Percentiles rank a stretch among this genome's conserved stretches.
Conservation (phyloP, 768 basidiomycete genomes). For the Lactarius vividus region DNA sequence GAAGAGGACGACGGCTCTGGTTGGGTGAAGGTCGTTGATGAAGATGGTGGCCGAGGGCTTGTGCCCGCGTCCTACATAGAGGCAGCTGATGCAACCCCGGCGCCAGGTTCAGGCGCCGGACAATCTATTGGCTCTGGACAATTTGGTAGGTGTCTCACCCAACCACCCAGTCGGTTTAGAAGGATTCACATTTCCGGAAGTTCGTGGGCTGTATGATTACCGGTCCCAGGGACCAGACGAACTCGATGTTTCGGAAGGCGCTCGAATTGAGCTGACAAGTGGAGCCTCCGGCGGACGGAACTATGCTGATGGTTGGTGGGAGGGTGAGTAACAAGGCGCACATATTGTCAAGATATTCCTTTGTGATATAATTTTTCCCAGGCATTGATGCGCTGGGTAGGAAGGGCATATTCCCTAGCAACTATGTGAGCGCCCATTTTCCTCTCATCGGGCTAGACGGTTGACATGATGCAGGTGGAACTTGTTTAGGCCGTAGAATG, state of each 20-base stretch:
- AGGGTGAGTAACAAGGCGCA: constrained; percentile 50
- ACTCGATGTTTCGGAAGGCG: constrained; percentile 57
- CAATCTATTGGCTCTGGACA: constrained; percentile 40
- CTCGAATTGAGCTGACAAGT: constrained; percentile 59
- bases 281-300: constrained; percentile 59
- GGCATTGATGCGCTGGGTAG: constrained; percentile 57
- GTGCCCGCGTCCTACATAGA: constrained; percentile 84
- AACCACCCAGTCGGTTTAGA: constrained; percentile 11
- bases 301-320: constrained; percentile 84
- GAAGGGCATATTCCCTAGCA: constrained; percentile 85
- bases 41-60: constrained; percentile 60
- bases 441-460: constrained; percentile 20
- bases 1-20: constrained; percentile 86
- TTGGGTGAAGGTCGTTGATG: constrained; percentile 74
- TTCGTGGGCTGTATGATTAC: constrained; percentile 82
- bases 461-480: constrained; percentile 46
- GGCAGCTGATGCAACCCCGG: constrained; percentile 33
- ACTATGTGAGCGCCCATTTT: constrained; percentile 61
- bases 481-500: constrained; percentile 30
- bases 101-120: constrained; percentile 25
- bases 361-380: constrained; percentile 36
- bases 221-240: constrained; percentile 71
- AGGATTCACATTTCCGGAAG: constrained; percentile 39
- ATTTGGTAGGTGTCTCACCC: constrained; percentile 47
- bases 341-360: constrained; percentile 23